These are phyloP conservation scores for Aleurites moluccanus DNA, from an alignment of 441 rosid genomes.

Conservation along the genomic window DNA sequence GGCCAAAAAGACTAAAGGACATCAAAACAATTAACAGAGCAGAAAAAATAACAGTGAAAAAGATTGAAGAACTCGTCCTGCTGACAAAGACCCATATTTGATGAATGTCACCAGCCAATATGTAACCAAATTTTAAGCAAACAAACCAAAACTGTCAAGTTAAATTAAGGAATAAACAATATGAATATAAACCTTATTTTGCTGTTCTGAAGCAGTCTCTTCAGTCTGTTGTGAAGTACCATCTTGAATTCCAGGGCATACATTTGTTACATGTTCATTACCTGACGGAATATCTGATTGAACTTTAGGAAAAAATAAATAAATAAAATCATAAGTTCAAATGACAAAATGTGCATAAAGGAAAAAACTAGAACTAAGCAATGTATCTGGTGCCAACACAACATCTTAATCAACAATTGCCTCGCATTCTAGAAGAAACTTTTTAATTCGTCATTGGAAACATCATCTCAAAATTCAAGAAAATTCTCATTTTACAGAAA, in stretches of 20 bases:
- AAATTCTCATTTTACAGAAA: background rate
- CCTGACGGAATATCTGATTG: constrained; percentile 24
- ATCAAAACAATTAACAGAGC: background rate
- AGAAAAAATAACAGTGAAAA: background rate
- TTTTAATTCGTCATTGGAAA: background rate
- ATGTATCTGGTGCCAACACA: constrained; percentile 13
- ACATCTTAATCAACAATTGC: constrained; percentile 8
- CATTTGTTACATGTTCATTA: constrained; percentile 28
- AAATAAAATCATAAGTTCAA: background rate
- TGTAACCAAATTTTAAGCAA: background rate
- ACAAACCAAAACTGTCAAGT: background rate
- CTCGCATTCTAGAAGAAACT: background rate
- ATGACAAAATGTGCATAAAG: background rate
- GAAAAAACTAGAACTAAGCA: background rate
- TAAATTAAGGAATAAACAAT: background rate
- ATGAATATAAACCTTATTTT: constrained; percentile 34
- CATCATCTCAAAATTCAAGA: background rate
- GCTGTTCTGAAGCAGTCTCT: constrained; percentile 30
- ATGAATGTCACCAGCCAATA: background rate
- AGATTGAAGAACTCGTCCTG: constrained; percentile 10
- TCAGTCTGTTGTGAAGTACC: constrained; percentile 22
- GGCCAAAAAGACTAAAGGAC: background rate
- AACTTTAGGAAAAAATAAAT: constrained; percentile 24
- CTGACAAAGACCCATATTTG: background rate
- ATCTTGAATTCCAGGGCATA: constrained; percentile 21